Conservation (phyloP, 2,329 filamentous ascomycete species). For the Ophiocordyceps polyrhachis-furcata region DNA sequence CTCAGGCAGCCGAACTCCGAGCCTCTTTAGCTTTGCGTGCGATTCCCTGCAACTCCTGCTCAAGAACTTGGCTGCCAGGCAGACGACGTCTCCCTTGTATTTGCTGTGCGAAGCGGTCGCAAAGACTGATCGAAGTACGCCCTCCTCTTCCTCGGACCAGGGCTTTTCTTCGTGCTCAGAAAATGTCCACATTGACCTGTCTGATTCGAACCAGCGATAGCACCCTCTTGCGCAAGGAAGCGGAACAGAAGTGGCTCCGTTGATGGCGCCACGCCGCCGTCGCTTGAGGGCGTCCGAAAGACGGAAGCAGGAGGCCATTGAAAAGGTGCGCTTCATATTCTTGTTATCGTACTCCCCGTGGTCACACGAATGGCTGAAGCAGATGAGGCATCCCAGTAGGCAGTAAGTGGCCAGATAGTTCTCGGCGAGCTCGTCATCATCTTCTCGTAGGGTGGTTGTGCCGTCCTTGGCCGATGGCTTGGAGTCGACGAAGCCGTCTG, state of each 20-base stretch:
- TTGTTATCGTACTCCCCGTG: constrained; percentile 40
- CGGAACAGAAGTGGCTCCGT: constrained; percentile 2
- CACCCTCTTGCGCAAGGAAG: constrained; percentile 23
- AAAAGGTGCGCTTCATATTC: constrained; percentile 33
- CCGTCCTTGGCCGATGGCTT: constrained; percentile 32
- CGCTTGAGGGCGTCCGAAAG: constrained; percentile 15
- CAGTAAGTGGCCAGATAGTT: constrained; percentile 33
- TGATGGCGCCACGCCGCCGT: constrained; percentile 6
- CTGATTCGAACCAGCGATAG: constrained; percentile 10
- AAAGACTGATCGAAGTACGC: constrained; percentile 27
- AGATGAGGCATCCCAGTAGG: constrained; percentile 37
- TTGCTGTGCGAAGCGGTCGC: constrained; percentile 22
- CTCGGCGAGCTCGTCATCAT: constrained; percentile 22
- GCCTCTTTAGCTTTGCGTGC: constrained; percentile 12
- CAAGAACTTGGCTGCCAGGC: constrained; percentile 29
- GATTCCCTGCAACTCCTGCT: constrained; percentile 34
- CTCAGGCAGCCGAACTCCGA: constrained; percentile 9
- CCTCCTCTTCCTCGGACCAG: constrained; percentile 31
- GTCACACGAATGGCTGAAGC: constrained; percentile 40
- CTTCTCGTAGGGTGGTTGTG: constrained; percentile 13
- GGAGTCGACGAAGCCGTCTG: constrained; percentile 33
- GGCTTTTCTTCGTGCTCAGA: not conserved
- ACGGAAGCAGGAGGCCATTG: constrained; percentile 17
- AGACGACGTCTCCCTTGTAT: constrained; percentile 23
- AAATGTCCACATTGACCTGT: not conserved